Evolutionary conservation across 2,329 filamentous ascomycete genomes (phyloP).

Genomic region (Botrytis medusae): DNA sequence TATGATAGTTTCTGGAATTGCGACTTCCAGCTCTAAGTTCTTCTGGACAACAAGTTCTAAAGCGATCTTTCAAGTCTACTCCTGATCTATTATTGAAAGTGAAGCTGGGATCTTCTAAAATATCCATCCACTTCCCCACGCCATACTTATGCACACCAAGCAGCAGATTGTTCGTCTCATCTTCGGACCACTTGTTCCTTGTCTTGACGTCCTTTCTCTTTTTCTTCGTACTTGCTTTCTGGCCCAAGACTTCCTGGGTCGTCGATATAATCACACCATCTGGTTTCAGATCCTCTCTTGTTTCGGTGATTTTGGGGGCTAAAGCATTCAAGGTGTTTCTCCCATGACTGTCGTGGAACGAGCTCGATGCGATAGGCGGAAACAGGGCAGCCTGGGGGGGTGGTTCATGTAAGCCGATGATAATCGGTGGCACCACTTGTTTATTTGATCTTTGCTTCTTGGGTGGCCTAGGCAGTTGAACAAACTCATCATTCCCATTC

Average conservation of each 20-base stretch:
- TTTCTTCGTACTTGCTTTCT: conserved; percentile 44
- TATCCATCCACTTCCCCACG: conserved; percentile 64
- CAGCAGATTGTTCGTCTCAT: conserved; percentile 62
- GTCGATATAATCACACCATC: neutral
- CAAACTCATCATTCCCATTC: conserved; percentile 59
- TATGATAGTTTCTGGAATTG: neutral
- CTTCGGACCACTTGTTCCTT: conserved; percentile 63
- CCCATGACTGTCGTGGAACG: conserved; percentile 52
- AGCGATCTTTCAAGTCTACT: conserved; percentile 65
- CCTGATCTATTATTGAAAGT: conserved; percentile 61
- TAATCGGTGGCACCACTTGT: conserved; percentile 62
- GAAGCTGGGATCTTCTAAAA: conserved; percentile 60
- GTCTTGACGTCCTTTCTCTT: conserved; percentile 57
- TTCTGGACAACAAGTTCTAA: conserved; percentile 63
- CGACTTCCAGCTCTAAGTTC: conserved; percentile 52
- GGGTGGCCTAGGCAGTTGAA: conserved; percentile 62
- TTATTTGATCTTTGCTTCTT: conserved; percentile 61
- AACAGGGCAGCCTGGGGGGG: conserved; percentile 60
- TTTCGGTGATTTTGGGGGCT: conserved; percentile 28
- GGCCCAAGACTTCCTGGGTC: conserved; percentile 10
- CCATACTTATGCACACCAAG: conserved; percentile 62
- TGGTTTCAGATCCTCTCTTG: conserved; percentile 12
- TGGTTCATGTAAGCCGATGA: conserved; percentile 62
- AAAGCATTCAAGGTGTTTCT: conserved; percentile 40
- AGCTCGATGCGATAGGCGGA: conserved; percentile 59